Conservation (phyloP, 2,329 filamentous ascomycete genomes). For the Pseudomassariella vexata region DNA sequence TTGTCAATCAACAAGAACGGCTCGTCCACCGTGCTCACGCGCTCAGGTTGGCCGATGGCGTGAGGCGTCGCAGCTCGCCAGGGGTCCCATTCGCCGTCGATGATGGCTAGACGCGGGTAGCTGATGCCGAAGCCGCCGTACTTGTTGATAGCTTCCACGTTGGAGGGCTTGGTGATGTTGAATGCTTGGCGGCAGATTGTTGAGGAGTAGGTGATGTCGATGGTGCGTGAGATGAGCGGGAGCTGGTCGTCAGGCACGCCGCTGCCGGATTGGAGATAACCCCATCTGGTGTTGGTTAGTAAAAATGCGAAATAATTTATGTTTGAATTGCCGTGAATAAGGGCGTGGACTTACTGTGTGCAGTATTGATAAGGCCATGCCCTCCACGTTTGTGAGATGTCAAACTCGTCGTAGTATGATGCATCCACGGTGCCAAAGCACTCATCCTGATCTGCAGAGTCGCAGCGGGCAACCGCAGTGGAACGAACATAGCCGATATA, state of each 20-base stretch:
- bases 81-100: conserved; percentile 74
- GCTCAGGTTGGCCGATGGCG: conserved; percentile 50
- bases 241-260: conserved; percentile 58
- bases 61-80: conserved; percentile 74
- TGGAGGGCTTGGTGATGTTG: conserved; percentile 58
- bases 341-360: conserved; percentile 37
- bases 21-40: conserved; percentile 56
- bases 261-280: conserved; percentile 69
- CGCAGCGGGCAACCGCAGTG: conserved; percentile 18
- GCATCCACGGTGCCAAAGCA: conserved; percentile 31
- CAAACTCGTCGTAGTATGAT: conserved; percentile 26
- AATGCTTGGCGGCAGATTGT: conserved; percentile 62
- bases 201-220: conserved; percentile 58
- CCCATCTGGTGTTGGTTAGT: conserved; percentile 70
- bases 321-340: no score
- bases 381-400: conserved; percentile 34
- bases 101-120: conserved; percentile 68
- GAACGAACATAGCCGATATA: conserved; percentile 40
- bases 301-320: no score
- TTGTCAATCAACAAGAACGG: conserved; percentile 68
- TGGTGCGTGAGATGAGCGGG: conserved; percentile 65
- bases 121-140: conserved; percentile 68
- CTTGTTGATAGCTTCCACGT: conserved; percentile 65
- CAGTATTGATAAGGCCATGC: conserved; percentile 50
- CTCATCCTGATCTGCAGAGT: conserved; percentile 23